Conservation (phyloP, 495 filamentous ascomycete species). For the Penicillium ochrochloron region DNA sequence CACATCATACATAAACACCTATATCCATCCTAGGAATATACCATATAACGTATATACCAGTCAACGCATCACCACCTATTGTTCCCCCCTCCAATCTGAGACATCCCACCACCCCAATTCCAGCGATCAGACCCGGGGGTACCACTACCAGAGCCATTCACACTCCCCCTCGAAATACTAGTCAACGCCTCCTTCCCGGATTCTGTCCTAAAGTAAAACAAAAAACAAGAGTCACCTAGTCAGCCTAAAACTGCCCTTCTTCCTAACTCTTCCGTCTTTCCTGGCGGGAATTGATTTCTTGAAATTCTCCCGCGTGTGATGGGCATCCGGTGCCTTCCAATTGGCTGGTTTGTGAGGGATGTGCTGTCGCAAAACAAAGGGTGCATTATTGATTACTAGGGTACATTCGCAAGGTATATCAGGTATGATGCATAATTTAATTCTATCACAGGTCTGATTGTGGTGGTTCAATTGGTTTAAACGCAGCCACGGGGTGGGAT, state of each 20-base stretch:
- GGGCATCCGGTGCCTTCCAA: constrained; percentile 13
- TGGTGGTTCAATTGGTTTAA: neutral
- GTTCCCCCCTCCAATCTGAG: neutral
- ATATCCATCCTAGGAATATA: too few relatives aligned
- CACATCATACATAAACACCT: neutral
- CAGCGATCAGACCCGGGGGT: constrained; percentile 4
- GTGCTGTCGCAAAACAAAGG: neutral
- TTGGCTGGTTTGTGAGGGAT: constrained; percentile 5
- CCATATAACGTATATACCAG: neutral
- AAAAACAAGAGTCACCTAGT: neutral
- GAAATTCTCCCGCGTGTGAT: neutral
- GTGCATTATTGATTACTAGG: neutral
- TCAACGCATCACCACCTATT: neutral
- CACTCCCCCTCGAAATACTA: neutral
- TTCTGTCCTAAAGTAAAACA: neutral
- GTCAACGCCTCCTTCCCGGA: neutral
- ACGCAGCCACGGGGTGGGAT: neutral
- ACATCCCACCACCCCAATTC: constrained; percentile 5
- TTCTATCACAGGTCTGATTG: neutral
- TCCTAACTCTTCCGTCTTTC: neutral
- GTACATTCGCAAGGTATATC: neutral
- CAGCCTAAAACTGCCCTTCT: neutral
- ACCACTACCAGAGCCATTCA: neutral
- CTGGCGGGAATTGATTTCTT: neutral
- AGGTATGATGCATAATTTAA: neutral